A percentile compares a stretch with the other conserved stretches of the same genome.
Conservation (phyloP, 257 asterid genomes). For the Solanum pennellii region DNA sequence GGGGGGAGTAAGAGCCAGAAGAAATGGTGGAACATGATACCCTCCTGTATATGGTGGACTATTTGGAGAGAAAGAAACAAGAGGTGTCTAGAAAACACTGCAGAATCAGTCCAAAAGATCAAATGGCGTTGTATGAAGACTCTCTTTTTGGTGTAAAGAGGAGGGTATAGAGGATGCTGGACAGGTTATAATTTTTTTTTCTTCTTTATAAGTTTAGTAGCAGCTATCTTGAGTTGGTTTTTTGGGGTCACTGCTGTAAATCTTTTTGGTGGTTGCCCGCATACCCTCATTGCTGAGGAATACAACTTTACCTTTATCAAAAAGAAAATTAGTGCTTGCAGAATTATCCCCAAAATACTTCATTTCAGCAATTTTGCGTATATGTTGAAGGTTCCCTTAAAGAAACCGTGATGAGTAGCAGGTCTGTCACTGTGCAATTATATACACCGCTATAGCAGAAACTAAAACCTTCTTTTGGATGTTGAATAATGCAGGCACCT, state of each 20-base stretch:
- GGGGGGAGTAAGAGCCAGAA: background rate
- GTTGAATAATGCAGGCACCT: background rate
- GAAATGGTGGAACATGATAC: background rate
- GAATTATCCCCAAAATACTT: background rate
- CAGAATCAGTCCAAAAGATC: background rate
- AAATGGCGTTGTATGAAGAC: background rate
- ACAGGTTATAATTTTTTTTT: background rate
- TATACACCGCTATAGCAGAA: background rate
- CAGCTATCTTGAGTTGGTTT: background rate
- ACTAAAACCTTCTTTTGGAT: background rate
- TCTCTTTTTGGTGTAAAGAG: background rate
- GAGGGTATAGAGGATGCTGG: background rate
- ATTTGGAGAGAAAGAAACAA: background rate
- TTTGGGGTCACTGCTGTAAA: background rate
- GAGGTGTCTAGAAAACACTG: background rate
- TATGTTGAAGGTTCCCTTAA: background rate
- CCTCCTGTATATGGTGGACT: background rate
- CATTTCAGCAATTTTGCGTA: background rate
- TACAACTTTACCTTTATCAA: background rate
- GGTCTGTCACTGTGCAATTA: background rate
- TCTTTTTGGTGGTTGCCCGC: background rate
- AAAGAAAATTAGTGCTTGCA: background rate
- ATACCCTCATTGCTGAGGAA: background rate
- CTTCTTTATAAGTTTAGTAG: background rate
- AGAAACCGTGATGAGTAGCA: background rate